Percentiles rank a stretch among this genome's conserved stretches.
Conservation (phyloP, 495 filamentous ascomycete genomes). For the Trichoderma orchidacearum region DNA sequence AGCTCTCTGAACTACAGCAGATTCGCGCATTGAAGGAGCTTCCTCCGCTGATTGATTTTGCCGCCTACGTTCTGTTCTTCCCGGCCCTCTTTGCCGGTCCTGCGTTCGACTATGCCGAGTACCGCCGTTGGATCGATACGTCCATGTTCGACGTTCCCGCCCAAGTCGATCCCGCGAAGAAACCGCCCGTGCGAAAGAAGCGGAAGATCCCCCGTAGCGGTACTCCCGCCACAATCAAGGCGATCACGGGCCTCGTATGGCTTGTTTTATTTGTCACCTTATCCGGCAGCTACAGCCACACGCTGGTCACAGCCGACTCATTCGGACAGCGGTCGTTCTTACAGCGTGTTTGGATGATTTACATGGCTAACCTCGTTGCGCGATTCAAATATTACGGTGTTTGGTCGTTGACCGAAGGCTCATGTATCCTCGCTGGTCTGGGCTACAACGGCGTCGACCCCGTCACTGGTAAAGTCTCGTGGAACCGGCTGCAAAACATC, state of each 20-base stretch:
- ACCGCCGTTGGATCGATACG: conserved; percentile 81
- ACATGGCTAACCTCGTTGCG: conserved; percentile 69
- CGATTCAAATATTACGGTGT: conserved; percentile 93
- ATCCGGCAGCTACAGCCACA: conserved; percentile 46
- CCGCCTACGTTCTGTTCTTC: conserved; percentile 90
- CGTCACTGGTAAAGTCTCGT: conserved; percentile 66
- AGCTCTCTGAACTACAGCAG: conserved; percentile 75
- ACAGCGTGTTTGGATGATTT: conserved; percentile 57
- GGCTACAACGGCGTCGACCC: conserved; percentile 90
- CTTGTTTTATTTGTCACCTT: conserved; percentile 67
- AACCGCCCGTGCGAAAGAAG: conserved; percentile 76
- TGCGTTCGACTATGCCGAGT: conserved; percentile 88
- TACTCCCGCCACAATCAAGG: conserved; percentile 71
- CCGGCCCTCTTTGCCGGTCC: conserved; percentile 78
- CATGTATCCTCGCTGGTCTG: conserved; percentile 86
- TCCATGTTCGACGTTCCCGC: conserved; percentile 84
- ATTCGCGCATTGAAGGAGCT: conserved; percentile 63
- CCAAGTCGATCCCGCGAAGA: conserved; percentile 63
- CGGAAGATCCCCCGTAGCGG: conserved; percentile 88
- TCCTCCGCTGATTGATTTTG: conserved; percentile 64
- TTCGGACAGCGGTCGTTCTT: conserved; percentile 56
- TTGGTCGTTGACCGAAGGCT: conserved; percentile 84
- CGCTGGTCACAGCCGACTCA: conserved; percentile 42
- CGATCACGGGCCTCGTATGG: conserved; percentile 59
- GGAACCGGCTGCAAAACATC: conserved; percentile 83